These are phyloP conservation scores for Tetraselmis chui DNA, from an alignment of 139 green algal species.

Conservation along the genomic window DNA sequence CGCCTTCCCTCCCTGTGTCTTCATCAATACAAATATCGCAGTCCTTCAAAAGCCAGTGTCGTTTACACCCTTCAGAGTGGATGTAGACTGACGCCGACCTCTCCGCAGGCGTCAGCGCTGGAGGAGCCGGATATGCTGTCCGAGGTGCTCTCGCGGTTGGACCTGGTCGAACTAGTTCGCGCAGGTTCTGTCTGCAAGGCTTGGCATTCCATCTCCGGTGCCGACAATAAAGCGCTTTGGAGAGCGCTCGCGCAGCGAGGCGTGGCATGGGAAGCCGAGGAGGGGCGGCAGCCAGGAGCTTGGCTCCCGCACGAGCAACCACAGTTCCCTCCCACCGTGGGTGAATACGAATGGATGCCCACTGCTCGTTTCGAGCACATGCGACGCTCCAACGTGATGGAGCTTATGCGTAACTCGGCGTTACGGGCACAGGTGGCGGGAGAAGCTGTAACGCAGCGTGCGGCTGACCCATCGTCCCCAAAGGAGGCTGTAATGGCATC, in stretches of 20 bases:
- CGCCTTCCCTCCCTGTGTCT: too few relatives aligned
- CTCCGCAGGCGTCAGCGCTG: too few relatives aligned
- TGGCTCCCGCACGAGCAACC: neutral
- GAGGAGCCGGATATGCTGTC: neutral
- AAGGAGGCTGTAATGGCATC: neutral
- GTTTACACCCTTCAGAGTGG: too few relatives aligned
- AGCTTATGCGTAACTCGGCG: neutral
- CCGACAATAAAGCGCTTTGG: neutral
- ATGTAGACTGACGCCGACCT: too few relatives aligned
- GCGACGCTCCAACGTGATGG: neutral
- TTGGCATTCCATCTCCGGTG: neutral
- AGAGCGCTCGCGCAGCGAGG: neutral
- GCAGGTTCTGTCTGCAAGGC: neutral
- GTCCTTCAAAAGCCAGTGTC: too few relatives aligned
- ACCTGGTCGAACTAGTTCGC: neutral
- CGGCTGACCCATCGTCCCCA: neutral
- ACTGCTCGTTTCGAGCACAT: neutral
- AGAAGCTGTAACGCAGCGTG: neutral
- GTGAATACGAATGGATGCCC: neutral
- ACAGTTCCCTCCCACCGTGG: neutral
- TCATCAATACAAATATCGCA: too few relatives aligned
- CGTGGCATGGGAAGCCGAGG: neutral
- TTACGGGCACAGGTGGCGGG: neutral
- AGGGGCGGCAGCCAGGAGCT: neutral
- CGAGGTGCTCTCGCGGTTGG: neutral